Base-by-base conservation (phyloP, 345 rosid genomes). In the Arabis alpina region DNA sequence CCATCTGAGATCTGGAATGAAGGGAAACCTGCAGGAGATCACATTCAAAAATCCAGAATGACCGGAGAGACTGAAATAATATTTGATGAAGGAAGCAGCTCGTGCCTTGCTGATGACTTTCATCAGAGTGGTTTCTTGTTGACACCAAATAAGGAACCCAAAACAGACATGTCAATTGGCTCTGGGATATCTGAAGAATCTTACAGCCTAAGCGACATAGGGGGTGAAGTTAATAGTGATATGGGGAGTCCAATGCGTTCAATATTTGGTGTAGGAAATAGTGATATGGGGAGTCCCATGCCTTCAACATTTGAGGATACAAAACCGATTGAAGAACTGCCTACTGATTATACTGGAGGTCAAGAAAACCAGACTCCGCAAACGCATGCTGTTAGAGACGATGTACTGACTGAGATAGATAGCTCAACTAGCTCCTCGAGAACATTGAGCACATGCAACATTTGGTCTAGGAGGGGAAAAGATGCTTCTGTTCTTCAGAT, bases 391-490 rank as follows among this genome's bases (percentile, higher is more conserved):
- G 73, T 70, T 60, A 68, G 68, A 62, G 60, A 34, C 55, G 50
- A 25, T 52, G 73, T 51, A 54, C 37, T 71, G 58, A 56, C 74
- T 65, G 82, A 73, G 55, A 62, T 56, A 39, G 85, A 82, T 48
- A 83, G 78, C 62, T 70, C 67, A 23, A 71, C 64, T 28, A 56
- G 80, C 68, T 76, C 81, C 50, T 47, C 62, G 41, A 9, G 44
- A 59, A 77, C 58, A 75, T 56, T 76, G 7, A 79, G 74, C 68
- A 47, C 66, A 12, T 28, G 57, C 14, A 81, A 81, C 75, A 81
- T 89, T 71, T 86, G 93, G 96, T 88, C 94, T 61, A 82, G 93
- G 77, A 88, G 91, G 79, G 93, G 91, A 50, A 89, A 89, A 81
- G 82, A 79, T 75, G 81, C 74, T 67, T 70, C 80, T 62, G 72